Percentiles rank a stretch among this genome's conserved stretches.
Conservation (phyloP, 495 filamentous ascomycete genomes). For the Mycothermus thermophilus region DNA sequence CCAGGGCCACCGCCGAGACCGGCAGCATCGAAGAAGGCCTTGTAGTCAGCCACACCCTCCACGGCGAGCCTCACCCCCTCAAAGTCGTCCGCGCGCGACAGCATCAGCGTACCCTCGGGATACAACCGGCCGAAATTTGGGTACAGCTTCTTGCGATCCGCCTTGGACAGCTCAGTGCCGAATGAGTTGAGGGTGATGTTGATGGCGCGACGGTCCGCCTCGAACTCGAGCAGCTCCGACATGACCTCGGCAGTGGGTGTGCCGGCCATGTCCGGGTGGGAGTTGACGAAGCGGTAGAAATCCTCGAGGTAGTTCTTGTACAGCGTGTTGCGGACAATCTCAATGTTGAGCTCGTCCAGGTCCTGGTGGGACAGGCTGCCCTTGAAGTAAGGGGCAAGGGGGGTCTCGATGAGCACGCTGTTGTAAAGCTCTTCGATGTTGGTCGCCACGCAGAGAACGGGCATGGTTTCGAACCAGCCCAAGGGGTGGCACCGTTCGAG, state of each 20-base stretch:
- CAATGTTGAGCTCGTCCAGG: slow-evolving; percentile 96
- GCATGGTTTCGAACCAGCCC: slow-evolving; percentile 98
- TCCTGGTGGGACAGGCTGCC: slow-evolving; percentile 87
- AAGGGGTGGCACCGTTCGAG: slow-evolving; percentile 92
- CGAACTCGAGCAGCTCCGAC: slow-evolving; percentile 88
- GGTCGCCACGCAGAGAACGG: slow-evolving; percentile 90
- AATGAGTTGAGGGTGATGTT: slow-evolving; percentile 99
- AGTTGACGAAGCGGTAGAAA: slow-evolving; percentile 84
- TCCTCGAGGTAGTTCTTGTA: slow-evolving; percentile 99
- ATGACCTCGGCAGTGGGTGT: slow-evolving; percentile 90
- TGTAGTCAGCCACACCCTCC: slow-evolving; percentile 83
- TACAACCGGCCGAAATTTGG: slow-evolving; percentile 81
- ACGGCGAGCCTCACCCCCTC: slow-evolving; percentile 88
- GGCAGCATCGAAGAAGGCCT: slow-evolving; percentile 83
- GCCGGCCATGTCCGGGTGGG: slow-evolving; percentile 66
- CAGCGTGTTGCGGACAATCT: slow-evolving; percentile 95
- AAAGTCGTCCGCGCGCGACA: slow-evolving; percentile 87
- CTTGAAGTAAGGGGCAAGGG: slow-evolving; percentile 93
- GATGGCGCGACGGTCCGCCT: slow-evolving; percentile 90
- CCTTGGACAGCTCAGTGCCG: slow-evolving; percentile 89
- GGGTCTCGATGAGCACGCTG: slow-evolving; percentile 91
- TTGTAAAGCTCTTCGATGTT: slow-evolving; percentile 99
- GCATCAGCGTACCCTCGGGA: slow-evolving; percentile 87
- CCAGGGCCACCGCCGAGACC: slow-evolving; percentile 62
- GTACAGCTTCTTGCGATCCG: slow-evolving; percentile 90